Base-by-base conservation (phyloP, 768 basidiomycete species). In the Amanita pseudoporphyria region DNA sequence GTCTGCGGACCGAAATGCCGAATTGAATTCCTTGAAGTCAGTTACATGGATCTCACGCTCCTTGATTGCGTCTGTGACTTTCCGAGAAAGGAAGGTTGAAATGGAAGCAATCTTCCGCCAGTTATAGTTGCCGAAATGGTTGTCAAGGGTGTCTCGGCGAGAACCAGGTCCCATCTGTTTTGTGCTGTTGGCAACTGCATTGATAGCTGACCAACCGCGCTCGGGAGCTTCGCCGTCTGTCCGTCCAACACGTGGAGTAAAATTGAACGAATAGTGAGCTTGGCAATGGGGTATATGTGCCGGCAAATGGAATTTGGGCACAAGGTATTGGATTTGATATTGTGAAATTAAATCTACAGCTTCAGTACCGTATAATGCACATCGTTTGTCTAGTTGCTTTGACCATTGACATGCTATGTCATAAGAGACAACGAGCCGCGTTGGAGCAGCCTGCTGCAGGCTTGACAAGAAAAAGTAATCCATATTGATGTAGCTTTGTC, bases 191-290 rank as follows among this genome's bases (percentile, higher is more conserved):
- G 64, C 61, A 5, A 62, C 24, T 0, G 49, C 47, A 49, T 70
- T 69, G 6, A 58, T 51, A 5, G 49, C 47, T 0, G 57, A 47
- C 70, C 69, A 71, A 0, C 59, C 59, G 0, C 63, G 54, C 52
- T 71, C 70, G 0, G 58, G n/a, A n/a, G n/a, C n/a, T n/a, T n/a
- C n/a, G n/a, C n/a, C n/a, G n/a, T n/a, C n/a, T n/a, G n/a, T n/a
- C n/a, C n/a, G n/a, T n/a, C n/a, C n/a, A n/a, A n/a, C n/a, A n/a
- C n/a, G n/a, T n/a, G n/a, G n/a, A n/a, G n/a, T n/a, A n/a, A n/a
- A n/a, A n/a, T n/a, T n/a, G n/a, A n/a, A n/a, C n/a, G n/a, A n/a
- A n/a, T n/a, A n/a, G n/a, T n/a, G n/a, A n/a, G n/a, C n/a, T n/a
- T n/a, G n/a, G n/a, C n/a, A n/a, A n/a, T n/a, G n/a, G n/a, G n/a